Evolutionary conservation across 2,329 filamentous ascomycete species (phyloP), one percentile per base, ranked within the genome.

Genomic region (Aspergillus ruber): DNA sequence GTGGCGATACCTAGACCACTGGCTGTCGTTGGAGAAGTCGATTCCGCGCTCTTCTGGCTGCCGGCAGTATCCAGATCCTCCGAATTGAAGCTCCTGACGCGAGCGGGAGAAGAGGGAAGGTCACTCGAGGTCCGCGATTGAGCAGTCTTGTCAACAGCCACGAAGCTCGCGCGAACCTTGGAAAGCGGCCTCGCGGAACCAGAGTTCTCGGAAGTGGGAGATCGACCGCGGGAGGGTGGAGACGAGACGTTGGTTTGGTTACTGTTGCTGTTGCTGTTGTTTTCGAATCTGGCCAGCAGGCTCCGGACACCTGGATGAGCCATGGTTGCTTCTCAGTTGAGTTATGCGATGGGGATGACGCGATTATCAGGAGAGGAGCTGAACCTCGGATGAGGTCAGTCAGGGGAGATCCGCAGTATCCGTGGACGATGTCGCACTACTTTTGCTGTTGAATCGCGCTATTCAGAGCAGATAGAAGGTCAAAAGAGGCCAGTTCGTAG

Each of bases 211-310:
- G 70, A 70, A 47, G 76, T 81, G 46, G 84, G 84, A 49, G 83
- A 85, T 66, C 85, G 78, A 51, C 85, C 86, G 72, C 85, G 77
- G 54, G 85, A 84, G 13, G 83, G 81, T 55, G 82, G 79, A 58
- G 79, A 84, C 49, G 75, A 73, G 56, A 82, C 59, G 41, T 55
- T 81, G 36, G 20, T 74, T 56, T 58, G 46, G 48, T 44, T 45
- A 47, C 20, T 44, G 52, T 74, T 45, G 48, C 20, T 44, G 52
- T 74, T 74, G 56, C 81, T 79, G 65, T 78, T 80, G 69, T 82
- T 86, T 75, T 90, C 86, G 66, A 90, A 90, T 78, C 87, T 88
- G 62, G 86, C 86, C 59, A 85, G 78, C 56, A 90, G 80, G 71
- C 86, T 87, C 72, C 78, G 84, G 62, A 88, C 84, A 62, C 80